Evolutionary conservation across 176 grass and related monocot species (phyloP), one percentile per base, ranked within the genome.

Genomic region (Saccharum spontaneum): DNA sequence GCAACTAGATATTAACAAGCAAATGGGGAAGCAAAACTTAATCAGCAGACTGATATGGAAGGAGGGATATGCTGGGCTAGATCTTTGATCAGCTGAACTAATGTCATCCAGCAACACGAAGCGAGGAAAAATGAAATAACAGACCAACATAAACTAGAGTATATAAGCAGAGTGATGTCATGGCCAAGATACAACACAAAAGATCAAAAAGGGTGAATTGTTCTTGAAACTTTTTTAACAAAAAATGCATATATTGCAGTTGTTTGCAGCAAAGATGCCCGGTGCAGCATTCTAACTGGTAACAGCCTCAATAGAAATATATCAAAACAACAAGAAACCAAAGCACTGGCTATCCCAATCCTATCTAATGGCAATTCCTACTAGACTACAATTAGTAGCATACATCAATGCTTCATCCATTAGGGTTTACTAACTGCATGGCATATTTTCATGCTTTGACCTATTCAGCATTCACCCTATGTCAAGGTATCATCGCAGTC

Each of bases 241-340:
- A 10, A 54, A 68, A 69, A 23, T 13, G 18, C 31, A 48, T 36
- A 69, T 69, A 46, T 39, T 20, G 13, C 31, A 68, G 31, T 69
- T 81, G 7, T 81, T 81, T 69, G 28, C 30, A 68, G 43, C 68
- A 36, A 71, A 63, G 26, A 86, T 74, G 57, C 22, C 22, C 40
- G 41, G 23, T 52, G 33, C 33, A 55, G 14, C 78, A 75, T 67
- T 54, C 43, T 81, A 69, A 12, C 69, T 73, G 52, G 17, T 36
- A 73, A 73, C n/a, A 80, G 9, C 22, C 44, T 86, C 76, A 65
- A 36, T 71, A 80, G 18, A 18, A 24, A 49, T 36, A 49, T 64
- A 57, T 38, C 50, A 36, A 79, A 79, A 63, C 10, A 69, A 78
- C 7, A 78, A 61, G 46, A 61, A 62, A 13, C 18, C 30, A 64